A percentile compares a stretch with the other conserved stretches of the same genome.
phyloP scores from a whole-genome alignment of 495 filamentous ascomycete species.

The Annulohypoxylon moriforme region DNA sequence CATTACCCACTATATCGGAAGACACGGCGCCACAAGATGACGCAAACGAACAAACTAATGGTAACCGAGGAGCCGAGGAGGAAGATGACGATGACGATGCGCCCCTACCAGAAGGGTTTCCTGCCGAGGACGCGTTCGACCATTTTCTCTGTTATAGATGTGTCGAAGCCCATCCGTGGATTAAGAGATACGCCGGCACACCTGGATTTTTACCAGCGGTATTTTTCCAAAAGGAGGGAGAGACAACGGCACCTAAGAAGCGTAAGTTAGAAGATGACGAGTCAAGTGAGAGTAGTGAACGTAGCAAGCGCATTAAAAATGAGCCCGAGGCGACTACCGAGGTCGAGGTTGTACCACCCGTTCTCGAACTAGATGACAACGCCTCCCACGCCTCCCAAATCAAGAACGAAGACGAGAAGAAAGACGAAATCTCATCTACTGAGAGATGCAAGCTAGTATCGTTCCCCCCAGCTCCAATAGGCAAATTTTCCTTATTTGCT shows the following conservation, averaged over 20 bases:
- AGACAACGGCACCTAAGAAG: constrained; percentile 66
- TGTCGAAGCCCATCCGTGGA: constrained; percentile 87
- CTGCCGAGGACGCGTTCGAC: constrained; percentile 87
- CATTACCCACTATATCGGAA: constrained; percentile 56
- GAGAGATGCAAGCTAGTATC: constrained; percentile 57
- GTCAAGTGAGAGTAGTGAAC: constrained; percentile 53
- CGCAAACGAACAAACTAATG: constrained; percentile 38
- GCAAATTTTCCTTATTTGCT: constrained; percentile 82
- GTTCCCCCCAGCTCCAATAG: constrained; percentile 63
- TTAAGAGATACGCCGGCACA: constrained; percentile 88
- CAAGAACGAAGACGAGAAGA: constrained; percentile 44
- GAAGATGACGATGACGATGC: constrained; percentile 60
- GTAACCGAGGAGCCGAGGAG: constrained; percentile 41
- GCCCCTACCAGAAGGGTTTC: constrained; percentile 84
- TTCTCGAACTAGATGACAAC: constrained; percentile 22
- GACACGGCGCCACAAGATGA: constrained; percentile 37
- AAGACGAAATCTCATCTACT: constrained; percentile 32
- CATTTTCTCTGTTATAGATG: constrained; percentile 95
- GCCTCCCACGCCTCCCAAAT: constrained; percentile 28
- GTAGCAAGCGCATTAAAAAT: constrained; percentile 70
- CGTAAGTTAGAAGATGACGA: constrained; percentile 77
- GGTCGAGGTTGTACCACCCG: constrained; percentile 14
- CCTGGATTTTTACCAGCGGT: constrained; percentile 84
- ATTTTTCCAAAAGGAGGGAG: constrained; percentile 45
- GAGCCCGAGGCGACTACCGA: constrained; percentile 33